Conservation (phyloP, 2,329 filamentous ascomycete genomes). For the Nemania bipapillata region DNA sequence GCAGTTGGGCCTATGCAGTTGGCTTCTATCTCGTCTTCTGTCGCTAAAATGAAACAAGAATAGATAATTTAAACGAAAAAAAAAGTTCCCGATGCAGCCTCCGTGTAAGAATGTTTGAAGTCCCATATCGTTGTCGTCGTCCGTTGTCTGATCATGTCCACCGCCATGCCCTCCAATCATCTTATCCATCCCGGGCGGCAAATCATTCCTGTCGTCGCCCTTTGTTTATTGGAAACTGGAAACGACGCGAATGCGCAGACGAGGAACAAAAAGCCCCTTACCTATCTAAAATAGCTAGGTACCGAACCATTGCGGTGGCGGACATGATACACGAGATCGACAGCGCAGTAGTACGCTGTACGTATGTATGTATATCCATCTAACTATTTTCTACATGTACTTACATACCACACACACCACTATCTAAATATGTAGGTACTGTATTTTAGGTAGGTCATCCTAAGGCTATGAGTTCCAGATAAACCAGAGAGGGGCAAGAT, state of each 20-base stretch:
- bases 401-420: no score
- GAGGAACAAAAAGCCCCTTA: conserved; percentile 13
- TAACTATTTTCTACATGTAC: background rate
- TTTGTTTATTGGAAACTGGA: conserved; percentile 11
- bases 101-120: conserved; percentile 12
- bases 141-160: background rate
- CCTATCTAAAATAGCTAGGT: background rate
- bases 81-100: conserved; percentile 20
- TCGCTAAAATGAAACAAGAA: conserved; percentile 23
- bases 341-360: background rate
- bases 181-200: background rate
- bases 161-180: conserved; percentile 1
- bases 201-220: background rate
- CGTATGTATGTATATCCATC: background rate
- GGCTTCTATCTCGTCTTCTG: conserved; percentile 3
- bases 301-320: background rate
- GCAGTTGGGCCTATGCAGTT: conserved; percentile 24
- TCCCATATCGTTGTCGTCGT: background rate
- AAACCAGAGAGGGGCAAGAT: conserved; percentile 21
- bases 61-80: no score
- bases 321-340: conserved; percentile 28
- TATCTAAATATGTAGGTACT: background rate
- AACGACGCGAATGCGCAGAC: background rate
- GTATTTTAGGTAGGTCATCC: background rate
- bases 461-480: background rate